Evolutionary conservation across 306 rosid species (phyloP), one percentile per base, ranked within the genome.

Genomic region (Erythrophleum fordii): DNA sequence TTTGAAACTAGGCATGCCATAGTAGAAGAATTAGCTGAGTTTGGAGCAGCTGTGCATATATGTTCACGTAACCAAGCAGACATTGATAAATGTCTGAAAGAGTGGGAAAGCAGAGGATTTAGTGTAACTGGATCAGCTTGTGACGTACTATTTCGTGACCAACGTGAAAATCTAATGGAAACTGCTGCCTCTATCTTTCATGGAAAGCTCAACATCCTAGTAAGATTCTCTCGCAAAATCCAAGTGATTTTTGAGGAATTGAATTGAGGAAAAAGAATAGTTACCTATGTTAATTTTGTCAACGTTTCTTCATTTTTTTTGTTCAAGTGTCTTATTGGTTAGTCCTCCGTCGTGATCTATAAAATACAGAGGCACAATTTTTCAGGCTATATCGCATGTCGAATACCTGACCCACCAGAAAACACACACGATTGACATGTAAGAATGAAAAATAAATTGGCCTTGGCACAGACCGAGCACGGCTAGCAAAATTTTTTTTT

Each of bases 171-270:
- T 0, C 22, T 55, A 8, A 55, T 55, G 60, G 28, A 20, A 22
- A n/a, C 25, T 22, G 60, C 20, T 55, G 60, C 53, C 75, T 59
- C 78, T 10, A 39, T 58, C 42, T 68, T 77, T 22, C 62, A 83
- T 1, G 86, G 83, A 45, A 83, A 83, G 75, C 82, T 83, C 62
- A 64, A 77, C 48, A 77, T 83, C 42, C 72, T 83, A 1, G 79
- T 83, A 77, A 61, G 65, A 6, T 72, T 42, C 53, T 22, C 52
- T 22, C 18, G 11, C 26, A 52, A n/a, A 18, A n/a, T 52, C 12
- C 12, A 52, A 34, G 37, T 34, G 37, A 34, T 34, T 2, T 34
- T 34, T 3, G 5, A 34, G 37, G 5, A 34, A 34, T 34, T 34
- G n/a, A n/a, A n/a, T n/a, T 34, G 37, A 5, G 37, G 37, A 34